Conservation (phyloP, 306 rosid species). For the Rosa rugosa region DNA sequence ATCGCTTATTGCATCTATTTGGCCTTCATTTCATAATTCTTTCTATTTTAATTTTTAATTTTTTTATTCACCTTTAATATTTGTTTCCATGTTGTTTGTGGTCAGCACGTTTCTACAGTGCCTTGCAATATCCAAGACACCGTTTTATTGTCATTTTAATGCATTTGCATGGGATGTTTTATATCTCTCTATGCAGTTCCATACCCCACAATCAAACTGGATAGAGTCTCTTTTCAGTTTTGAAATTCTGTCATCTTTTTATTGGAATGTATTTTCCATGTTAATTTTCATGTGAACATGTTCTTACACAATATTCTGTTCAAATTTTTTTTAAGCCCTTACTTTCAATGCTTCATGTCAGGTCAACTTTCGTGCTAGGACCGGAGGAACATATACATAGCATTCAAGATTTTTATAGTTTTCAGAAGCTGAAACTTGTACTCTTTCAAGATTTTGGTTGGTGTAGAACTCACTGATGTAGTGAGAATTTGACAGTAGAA, state of each 20-base stretch:
- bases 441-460: neutral
- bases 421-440: neutral
- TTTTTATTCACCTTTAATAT: neutral
- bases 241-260: neutral
- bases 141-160: neutral
- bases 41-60: neutral
- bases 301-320: neutral
- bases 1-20: neutral
- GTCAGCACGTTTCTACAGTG: neutral
- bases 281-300: neutral
- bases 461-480: constrained; percentile 4
- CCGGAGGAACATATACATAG: constrained; percentile 1
- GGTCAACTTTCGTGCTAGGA: constrained; percentile 3
- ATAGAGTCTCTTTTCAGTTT: neutral
- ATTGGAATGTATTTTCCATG: neutral
- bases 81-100: neutral
- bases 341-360: neutral
- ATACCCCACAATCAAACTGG: neutral
- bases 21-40: neutral
- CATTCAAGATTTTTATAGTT: neutral
- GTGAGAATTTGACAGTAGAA: neutral
- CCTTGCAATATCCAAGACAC: neutral
- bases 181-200: neutral
- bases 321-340: neutral
- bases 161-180: neutral